phyloP scores from a whole-genome alignment of 371 early-diverging fungal species.

The Choanephora cucurbitarum region DNA sequence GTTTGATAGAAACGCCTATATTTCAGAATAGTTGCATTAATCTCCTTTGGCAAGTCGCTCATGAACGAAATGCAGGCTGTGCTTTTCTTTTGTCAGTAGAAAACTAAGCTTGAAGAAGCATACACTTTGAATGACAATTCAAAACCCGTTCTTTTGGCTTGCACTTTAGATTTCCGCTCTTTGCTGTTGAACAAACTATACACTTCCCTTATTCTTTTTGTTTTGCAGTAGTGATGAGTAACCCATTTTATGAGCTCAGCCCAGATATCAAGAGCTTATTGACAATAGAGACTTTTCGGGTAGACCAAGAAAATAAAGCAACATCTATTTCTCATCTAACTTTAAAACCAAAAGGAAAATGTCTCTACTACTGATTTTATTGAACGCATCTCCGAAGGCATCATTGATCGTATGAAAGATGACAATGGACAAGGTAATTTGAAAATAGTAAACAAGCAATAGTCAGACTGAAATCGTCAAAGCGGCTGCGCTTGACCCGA shows the following conservation, averaged over 20 bases:
- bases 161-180: too few relatives aligned
- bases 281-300: slow-evolving; percentile 25
- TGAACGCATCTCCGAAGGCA: slow-evolving; percentile 49
- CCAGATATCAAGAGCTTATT: slow-evolving; percentile 22
- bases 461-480: too few relatives aligned
- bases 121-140: too few relatives aligned
- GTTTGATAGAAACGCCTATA: too few relatives aligned
- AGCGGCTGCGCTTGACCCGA: slow-evolving; percentile 66
- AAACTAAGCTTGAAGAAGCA: too few relatives aligned
- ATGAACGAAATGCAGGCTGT: too few relatives aligned
- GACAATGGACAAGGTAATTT: slow-evolving; percentile 23
- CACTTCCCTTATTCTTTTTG: too few relatives aligned
- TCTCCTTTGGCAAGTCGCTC: too few relatives aligned
- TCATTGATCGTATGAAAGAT: slow-evolving; percentile 38
- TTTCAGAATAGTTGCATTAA: too few relatives aligned
- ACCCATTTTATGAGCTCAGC: slow-evolving; percentile 26
- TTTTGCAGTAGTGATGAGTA: slow-evolving; percentile 3
- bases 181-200: too few relatives aligned
- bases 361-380: slow-evolving; percentile 62
- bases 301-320: slow-evolving; percentile 6
- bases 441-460: not conserved
- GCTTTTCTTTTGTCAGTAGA: too few relatives aligned
- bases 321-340: not conserved
- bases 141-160: too few relatives aligned
- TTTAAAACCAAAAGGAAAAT: slow-evolving; percentile 43